These are phyloP conservation scores for Lactarius deliciosus DNA, from an alignment of 768 basidiomycete species.

Conservation along the genomic window DNA sequence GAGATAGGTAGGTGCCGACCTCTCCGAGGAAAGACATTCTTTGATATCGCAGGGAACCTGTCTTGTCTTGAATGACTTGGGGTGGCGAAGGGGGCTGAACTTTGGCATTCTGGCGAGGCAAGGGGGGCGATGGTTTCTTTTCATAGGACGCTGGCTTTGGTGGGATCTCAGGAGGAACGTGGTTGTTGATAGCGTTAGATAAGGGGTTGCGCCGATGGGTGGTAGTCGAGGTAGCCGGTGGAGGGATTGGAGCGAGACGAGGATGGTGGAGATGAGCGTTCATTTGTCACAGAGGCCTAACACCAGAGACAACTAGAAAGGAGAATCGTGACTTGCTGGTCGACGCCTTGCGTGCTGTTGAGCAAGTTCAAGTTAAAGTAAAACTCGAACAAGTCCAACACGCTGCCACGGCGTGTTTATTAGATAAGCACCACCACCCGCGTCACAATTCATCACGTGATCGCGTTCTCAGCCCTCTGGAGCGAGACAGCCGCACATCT, in stretches of 20 bases:
- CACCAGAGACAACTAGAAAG: conserved; percentile 26
- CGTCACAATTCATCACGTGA: not conserved
- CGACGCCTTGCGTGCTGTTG: conserved; percentile 2
- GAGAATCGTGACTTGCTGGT: not conserved
- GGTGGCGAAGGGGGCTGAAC: conserved; percentile 81
- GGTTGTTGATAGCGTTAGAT: conserved; percentile 28
- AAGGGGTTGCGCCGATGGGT: conserved; percentile 28
- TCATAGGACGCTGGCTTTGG: conserved; percentile 16
- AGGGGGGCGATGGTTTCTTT: conserved; percentile 53
- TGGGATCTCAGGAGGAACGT: conserved; percentile 18
- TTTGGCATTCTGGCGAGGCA: conserved; percentile 81
- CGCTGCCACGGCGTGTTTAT: not conserved
- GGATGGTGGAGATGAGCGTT: conserved; percentile 16
- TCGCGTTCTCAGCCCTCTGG: not conserved
- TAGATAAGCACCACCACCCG: not conserved
- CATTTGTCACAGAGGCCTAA: conserved; percentile 27
- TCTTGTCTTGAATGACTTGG: conserved; percentile 67
- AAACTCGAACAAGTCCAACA: no score
- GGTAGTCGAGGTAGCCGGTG: conserved; percentile 24
- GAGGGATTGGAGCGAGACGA: conserved; percentile 25
- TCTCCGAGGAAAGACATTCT: conserved; percentile 88
- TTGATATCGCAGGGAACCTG: conserved; percentile 53
- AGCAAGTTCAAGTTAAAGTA: not conserved
- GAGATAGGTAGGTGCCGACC: conserved; percentile 46
- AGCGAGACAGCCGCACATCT: no score